These are phyloP conservation scores for Smittium mucronatum DNA, from an alignment of 371 early-diverging fungal genomes.

Conservation along the genomic window DNA sequence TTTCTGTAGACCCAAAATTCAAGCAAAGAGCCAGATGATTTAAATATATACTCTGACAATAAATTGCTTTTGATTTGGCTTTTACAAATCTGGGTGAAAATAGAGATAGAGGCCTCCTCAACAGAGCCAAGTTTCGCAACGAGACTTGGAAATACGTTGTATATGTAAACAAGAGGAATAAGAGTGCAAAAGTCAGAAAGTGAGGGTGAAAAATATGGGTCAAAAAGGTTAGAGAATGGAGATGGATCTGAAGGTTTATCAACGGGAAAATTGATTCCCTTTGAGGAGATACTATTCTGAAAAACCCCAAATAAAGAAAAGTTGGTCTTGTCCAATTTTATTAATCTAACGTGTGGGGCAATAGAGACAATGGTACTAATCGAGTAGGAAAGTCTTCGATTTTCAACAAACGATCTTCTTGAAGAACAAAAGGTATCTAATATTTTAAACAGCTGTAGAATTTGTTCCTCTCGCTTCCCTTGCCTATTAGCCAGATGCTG, in stretches of 20 bases:
- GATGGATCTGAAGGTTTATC: neutral
- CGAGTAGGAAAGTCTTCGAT: slow-evolving; percentile 74
- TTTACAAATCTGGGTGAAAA: slow-evolving; percentile 32
- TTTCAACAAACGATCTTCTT: slow-evolving; percentile 26
- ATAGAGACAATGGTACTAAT: slow-evolving; percentile 82
- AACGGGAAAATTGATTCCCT: neutral
- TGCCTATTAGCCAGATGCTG: slow-evolving; percentile 81
- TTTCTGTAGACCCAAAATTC: slow-evolving; percentile 89
- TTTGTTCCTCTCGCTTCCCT: slow-evolving; percentile 83
- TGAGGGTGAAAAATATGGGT: neutral
- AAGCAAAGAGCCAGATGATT: slow-evolving; percentile 54
- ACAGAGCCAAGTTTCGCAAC: slow-evolving; percentile 14
- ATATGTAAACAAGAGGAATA: slow-evolving; percentile 5
- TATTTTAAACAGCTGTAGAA: slow-evolving; percentile 82
- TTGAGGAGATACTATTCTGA: slow-evolving; percentile 57
- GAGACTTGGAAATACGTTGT: slow-evolving; percentile 19
- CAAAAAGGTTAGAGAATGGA: neutral
- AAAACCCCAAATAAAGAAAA: slow-evolving; percentile 73
- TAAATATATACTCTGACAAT: slow-evolving; percentile 51
- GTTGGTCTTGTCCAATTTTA: slow-evolving; percentile 81
- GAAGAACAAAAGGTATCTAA: slow-evolving; percentile 65
- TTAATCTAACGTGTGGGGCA: slow-evolving; percentile 83
- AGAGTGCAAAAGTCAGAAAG: neutral
- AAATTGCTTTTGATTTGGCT: slow-evolving; percentile 56
- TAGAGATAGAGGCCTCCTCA: slow-evolving; percentile 22